Base-by-base conservation (phyloP, 768 basidiomycete species). In the Amanita molliuscula region DNA sequence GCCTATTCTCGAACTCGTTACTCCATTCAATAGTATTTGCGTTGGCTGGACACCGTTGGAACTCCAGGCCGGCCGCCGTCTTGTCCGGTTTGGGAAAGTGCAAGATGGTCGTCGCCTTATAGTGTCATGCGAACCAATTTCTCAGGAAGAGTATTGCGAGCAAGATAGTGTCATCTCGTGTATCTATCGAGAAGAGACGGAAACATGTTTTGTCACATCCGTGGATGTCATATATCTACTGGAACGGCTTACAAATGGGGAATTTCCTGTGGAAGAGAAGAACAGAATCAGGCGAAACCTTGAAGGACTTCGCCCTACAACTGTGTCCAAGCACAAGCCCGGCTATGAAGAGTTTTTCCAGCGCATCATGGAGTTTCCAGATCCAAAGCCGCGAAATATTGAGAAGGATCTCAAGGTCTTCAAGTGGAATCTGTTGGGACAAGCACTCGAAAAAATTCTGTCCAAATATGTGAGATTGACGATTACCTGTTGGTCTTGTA, bases 371-470 rank as follows among this genome's bases (percentile, higher is more conserved):
- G 82, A 88, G 46, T 95, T 96, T 61, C 89, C 93, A 0, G 79
- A 81, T 40, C 95, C 95, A 6, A 93, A 90, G 63, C 95, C 95
- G 3, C 76, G 95, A 49, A 94, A 93, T 62, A 99, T 98, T 54
- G 95, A 97, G 61, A 97, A 98, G 73, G 92, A 97, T 59, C 76
- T 99, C 60, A 90, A 90, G 63, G 84, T 89, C 6, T 90, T 90
- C 57, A 77, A 80, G 35, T 90, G 88, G 88, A 71, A 70, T 25
- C 63, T 77, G 40, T 70, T 90, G n/a, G 75, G 75, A 15, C 77
- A 81, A 54, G 85, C 86, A 0, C 64, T 90, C 47, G 81, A 85
- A 42, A 89, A 88, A 63, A 86, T 89, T 51, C 70, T 88, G 18
- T 81, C 82, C 3, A 88, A 88, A 89, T 90, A 89, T 60, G 88